Evolutionary conservation across 768 basidiomycete species (phyloP), one percentile per base, ranked within the genome.

Genomic region (Plicaturopsis crispa): DNA sequence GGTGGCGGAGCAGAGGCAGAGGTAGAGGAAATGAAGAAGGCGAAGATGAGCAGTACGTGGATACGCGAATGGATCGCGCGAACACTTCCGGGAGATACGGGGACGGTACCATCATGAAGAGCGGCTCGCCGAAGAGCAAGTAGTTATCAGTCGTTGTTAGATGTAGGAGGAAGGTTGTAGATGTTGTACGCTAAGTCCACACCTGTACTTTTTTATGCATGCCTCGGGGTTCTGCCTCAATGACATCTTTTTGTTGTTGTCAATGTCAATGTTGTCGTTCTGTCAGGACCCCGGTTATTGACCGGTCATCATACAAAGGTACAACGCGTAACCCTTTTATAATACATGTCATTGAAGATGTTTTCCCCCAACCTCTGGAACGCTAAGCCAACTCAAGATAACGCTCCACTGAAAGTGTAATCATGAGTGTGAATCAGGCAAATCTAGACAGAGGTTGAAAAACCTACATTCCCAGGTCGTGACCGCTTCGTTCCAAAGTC

Each of bases 31-130:
- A 58, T 93, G 41, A 83, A 81, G 54, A 69, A 75, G 46, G 73
- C 80, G 20, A 99, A 99, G 69, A 80, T 98, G 74, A 91, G 96
- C 55, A 96, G 91, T 53, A 94, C 92, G 5, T 86, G 73, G 43
- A 94, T 99, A 47, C 70, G 96, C 31, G 70, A 83, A 47, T 94
- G 92, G 91, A 83, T 99, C 44, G 78, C 66, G 5, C n/a, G n/a
- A n/a, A n/a, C n/a, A n/a, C 28, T 10, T 30, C 10, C n/a, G 28
- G 28, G n/a, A 10, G n/a, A 30, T 30, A 30, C 28, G 28, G n/a
- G n/a, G n/a, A n/a, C n/a, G n/a, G n/a, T n/a, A n/a, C n/a, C n/a
- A n/a, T n/a, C n/a, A n/a, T n/a, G n/a, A n/a, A n/a, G n/a, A n/a
- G n/a, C n/a, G n/a, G n/a, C n/a, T n/a, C n/a, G n/a, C n/a, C n/a